phyloP scores from a whole-genome alignment of 2,329 filamentous ascomycete species.

The Cladosporium oxysporum region DNA sequence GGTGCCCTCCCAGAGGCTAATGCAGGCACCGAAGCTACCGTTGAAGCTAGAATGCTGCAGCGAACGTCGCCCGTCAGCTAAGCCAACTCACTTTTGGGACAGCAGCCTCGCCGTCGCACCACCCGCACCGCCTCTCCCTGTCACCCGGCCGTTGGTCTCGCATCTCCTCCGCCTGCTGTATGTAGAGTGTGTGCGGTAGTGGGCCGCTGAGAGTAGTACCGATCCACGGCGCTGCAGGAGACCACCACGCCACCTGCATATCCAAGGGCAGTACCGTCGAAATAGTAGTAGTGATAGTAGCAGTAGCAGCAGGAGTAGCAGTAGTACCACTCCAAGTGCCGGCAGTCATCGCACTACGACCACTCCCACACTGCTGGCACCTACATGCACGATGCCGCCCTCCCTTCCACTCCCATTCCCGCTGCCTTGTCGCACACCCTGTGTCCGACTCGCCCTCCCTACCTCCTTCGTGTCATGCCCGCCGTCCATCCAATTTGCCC shows the following conservation, averaged over 20 bases:
- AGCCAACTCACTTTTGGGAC: neutral
- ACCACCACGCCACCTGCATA: conserved; percentile 5
- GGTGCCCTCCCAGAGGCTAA: neutral
- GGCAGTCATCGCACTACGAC: neutral
- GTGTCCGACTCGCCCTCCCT: conserved; percentile 13
- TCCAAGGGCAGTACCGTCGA: neutral
- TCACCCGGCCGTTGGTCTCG: conserved; percentile 11
- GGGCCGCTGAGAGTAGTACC: neutral
- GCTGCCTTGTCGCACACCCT: neutral
- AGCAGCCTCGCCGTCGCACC: conserved; percentile 1
- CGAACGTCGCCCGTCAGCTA: neutral
- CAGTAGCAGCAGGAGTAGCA: neutral
- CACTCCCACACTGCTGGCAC: neutral
- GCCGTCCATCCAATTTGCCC: conserved; percentile 19
- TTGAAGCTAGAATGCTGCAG: conserved; percentile 11
- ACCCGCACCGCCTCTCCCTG: neutral
- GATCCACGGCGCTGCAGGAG: conserved; percentile 9
- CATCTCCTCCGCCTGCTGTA: neutral
- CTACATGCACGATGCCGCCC: neutral
- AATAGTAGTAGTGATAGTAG: neutral
- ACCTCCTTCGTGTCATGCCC: conserved; percentile 11
- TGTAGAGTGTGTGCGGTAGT: neutral
- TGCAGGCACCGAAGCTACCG: conserved; percentile 14
- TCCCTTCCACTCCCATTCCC: neutral
- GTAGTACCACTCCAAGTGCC: neutral